A percentile compares a stretch with the other conserved stretches of the same genome.
phyloP scores from a whole-genome alignment of 192 early-diverging fungal genomes.

The Powellomyces hirtus region DNA sequence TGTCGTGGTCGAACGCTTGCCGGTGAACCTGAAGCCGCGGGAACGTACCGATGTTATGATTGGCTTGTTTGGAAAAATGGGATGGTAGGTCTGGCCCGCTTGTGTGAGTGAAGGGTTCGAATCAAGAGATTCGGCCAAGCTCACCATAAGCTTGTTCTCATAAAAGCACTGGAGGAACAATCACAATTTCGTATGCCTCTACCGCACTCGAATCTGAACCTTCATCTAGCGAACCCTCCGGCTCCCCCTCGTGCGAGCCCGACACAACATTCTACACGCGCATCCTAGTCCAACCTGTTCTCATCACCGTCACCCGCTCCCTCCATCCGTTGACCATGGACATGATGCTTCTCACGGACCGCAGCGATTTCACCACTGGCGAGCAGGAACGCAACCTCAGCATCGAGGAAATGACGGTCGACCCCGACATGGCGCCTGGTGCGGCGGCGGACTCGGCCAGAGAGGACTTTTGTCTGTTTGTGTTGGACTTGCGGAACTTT shows the following conservation, averaged over 20 bases:
- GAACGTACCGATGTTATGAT: slow-evolving; percentile 51
- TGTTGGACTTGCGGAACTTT: slow-evolving; percentile 73
- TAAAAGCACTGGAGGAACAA: slow-evolving; percentile 62
- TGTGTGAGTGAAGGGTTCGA: too few relatives aligned
- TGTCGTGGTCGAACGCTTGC: slow-evolving; percentile 25
- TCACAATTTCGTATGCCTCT: slow-evolving; percentile 46
- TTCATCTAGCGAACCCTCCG: slow-evolving; percentile 1
- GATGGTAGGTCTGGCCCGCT: too few relatives aligned
- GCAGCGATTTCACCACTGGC: neutral
- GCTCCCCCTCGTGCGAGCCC: too few relatives aligned
- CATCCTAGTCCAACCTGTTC: slow-evolving; percentile 62
- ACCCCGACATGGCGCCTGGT: slow-evolving; percentile 27
- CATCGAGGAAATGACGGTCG: slow-evolving; percentile 48
- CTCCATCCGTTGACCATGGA: slow-evolving; percentile 65
- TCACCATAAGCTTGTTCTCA: too few relatives aligned
- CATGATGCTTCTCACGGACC: slow-evolving; percentile 52
- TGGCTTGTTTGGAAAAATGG: slow-evolving; percentile 70
- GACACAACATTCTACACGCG: slow-evolving; percentile 59
- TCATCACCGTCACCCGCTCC: slow-evolving; percentile 67
- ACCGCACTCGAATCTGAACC: slow-evolving; percentile 13
- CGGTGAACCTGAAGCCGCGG: slow-evolving; percentile 51
- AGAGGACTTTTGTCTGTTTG: slow-evolving; percentile 69
- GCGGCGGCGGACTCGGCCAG: neutral
- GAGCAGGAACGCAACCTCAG: slow-evolving; percentile 26
- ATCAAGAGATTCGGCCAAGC: neutral